Evolutionary conservation across 257 asterid genomes (phyloP).

Genomic region (Craterostigma plantagineum): DNA sequence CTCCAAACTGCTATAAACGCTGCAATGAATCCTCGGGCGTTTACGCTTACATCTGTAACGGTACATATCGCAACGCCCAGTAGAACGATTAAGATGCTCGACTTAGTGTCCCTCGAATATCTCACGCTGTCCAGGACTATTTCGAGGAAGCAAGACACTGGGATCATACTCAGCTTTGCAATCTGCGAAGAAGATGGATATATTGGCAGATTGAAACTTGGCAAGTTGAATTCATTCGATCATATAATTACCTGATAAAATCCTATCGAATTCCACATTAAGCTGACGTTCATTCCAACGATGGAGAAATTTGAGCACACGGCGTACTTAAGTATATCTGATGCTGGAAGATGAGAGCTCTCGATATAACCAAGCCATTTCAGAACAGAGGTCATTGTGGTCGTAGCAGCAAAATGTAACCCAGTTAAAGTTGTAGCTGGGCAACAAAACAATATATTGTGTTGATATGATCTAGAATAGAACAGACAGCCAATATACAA

Average conservation of each 20-base stretch:
- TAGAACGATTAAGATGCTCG: constrained; percentile 45
- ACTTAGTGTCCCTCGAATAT: constrained; percentile 52
- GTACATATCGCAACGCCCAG: constrained; percentile 66
- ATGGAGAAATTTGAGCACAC: constrained; percentile 44
- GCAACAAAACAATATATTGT: constrained; percentile 1
- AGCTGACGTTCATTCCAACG: constrained; percentile 61
- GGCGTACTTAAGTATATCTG: constrained; percentile 40
- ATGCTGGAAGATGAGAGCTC: constrained; percentile 32
- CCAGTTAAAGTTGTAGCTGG: constrained; percentile 70
- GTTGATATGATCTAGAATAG: neutral
- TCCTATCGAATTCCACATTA: constrained; percentile 75
- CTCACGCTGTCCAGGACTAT: constrained; percentile 37
- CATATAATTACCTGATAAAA: constrained; percentile 45
- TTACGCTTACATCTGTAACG: constrained; percentile 50
- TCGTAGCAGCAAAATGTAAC: constrained; percentile 44
- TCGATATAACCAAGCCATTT: constrained; percentile 41
- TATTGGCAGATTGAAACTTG: no score
- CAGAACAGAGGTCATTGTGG: constrained; percentile 34
- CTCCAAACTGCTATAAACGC: constrained; percentile 58
- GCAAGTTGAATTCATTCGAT: no score
- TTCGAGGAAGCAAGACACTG: constrained; percentile 50
- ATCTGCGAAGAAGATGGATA: constrained; percentile 17
- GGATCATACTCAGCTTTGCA: constrained; percentile 60
- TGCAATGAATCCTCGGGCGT: constrained; percentile 42
- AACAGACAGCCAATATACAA: no score